These are phyloP conservation scores for Galeopsis tetrahit DNA, from an alignment of 257 asterid species.

Conservation along the genomic window DNA sequence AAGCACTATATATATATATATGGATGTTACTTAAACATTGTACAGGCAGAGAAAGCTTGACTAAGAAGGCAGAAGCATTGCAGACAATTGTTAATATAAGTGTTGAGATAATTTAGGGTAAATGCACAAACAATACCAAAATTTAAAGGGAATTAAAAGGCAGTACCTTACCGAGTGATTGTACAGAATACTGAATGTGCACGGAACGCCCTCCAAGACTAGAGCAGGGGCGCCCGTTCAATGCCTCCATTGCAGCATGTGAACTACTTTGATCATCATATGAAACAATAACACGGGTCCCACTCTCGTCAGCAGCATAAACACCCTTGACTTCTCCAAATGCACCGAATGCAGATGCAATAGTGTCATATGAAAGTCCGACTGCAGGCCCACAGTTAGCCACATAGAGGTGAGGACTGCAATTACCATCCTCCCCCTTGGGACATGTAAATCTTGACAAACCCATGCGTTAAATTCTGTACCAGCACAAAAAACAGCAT, in stretches of 20 bases:
- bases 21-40: background rate
- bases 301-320: slow-evolving; percentile 85
- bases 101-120: background rate
- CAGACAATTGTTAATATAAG: slow-evolving; percentile 7
- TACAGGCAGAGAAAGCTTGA: slow-evolving; percentile 1
- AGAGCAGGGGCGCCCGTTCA: slow-evolving; percentile 66
- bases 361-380: slow-evolving; percentile 67
- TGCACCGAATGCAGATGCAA: slow-evolving; percentile 60
- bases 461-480: slow-evolving; percentile 60
- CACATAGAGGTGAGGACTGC: slow-evolving; percentile 79
- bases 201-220: slow-evolving; percentile 69
- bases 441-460: slow-evolving; percentile 78
- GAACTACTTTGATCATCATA: slow-evolving; percentile 55
- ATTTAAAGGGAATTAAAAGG: background rate
- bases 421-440: slow-evolving; percentile 47
- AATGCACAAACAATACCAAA: background rate
- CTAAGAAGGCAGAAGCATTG: background rate
- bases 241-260: slow-evolving; percentile 60
- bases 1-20: background rate
- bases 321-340: slow-evolving; percentile 80
- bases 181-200: slow-evolving; percentile 82
- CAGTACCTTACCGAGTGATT: slow-evolving; percentile 62
- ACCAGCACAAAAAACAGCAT: background rate
- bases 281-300: slow-evolving; percentile 91
- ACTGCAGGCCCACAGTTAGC: slow-evolving; percentile 98